Evolutionary conservation across 441 rosid species (phyloP).

Genomic region (Pelargonium myrrhifolium): DNA sequence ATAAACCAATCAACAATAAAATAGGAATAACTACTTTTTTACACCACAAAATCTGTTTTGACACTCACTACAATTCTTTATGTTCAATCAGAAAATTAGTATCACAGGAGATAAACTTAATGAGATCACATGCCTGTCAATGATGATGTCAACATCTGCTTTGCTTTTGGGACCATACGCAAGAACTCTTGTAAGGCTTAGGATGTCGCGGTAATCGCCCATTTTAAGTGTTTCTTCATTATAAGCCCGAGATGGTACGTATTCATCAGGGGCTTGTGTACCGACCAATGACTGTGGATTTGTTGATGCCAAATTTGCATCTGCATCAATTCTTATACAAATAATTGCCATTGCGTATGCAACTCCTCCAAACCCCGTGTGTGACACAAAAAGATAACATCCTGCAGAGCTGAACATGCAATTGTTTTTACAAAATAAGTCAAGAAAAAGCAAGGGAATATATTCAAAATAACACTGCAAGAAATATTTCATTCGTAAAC

Average conservation of each 20-base stretch:
- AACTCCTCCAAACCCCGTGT: conserved; percentile 92
- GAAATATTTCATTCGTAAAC: not conserved
- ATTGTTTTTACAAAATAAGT: conserved; percentile 1
- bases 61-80: not conserved
- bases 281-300: conserved; percentile 27
- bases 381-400: conserved; percentile 83
- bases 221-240: conserved; percentile 72
- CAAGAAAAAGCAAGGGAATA: not conserved
- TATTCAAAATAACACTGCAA: not conserved
- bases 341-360: conserved; percentile 90
- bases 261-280: conserved; percentile 31
- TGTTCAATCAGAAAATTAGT: not conserved
- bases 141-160: conserved; percentile 69
- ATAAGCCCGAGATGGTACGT: conserved; percentile 42
- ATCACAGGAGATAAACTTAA: conserved; percentile 7
- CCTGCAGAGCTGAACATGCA: conserved; percentile 44
- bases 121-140: conserved; percentile 45
- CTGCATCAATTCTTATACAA: conserved; percentile 67
- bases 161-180: conserved; percentile 89
- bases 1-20: not conserved
- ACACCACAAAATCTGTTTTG: conserved; percentile 1
- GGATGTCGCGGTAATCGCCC: conserved; percentile 97
- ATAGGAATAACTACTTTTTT: not conserved
- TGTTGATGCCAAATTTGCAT: conserved; percentile 31
- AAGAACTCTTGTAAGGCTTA: conserved; percentile 92